Evolutionary conservation across 2,329 filamentous ascomycete species (phyloP).

Genomic region (Penicillium sp.): DNA sequence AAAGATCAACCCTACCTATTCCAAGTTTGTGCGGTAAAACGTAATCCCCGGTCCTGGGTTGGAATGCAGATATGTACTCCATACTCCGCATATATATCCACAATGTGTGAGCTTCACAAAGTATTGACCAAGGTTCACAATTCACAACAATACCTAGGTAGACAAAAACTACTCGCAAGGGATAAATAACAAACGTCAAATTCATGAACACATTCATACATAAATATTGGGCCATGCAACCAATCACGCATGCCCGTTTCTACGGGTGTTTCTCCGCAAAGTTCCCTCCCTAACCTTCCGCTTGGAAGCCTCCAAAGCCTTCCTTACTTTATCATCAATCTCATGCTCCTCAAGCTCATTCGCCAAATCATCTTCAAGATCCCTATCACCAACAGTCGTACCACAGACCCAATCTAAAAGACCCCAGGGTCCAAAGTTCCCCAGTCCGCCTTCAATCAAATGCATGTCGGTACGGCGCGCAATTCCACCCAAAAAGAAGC

Average conservation of each 20-base stretch:
- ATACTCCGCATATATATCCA: conserved; percentile 1
- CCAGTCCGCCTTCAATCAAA: conserved; percentile 45
- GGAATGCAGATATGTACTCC: not conserved
- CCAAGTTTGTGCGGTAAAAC: conserved; percentile 10
- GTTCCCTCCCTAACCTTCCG: conserved; percentile 25
- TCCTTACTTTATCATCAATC: conserved; percentile 30
- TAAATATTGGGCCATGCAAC: not conserved
- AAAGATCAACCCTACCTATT: too few relatives aligned
- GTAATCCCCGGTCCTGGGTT: conserved; percentile 6
- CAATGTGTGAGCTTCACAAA: not conserved
- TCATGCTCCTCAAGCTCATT: conserved; percentile 37
- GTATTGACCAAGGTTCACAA: not conserved
- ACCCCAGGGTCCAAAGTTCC: conserved; percentile 46
- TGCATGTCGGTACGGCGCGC: conserved; percentile 55
- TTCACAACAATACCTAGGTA: not conserved
- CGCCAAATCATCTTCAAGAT: conserved; percentile 49
- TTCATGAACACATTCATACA: not conserved
- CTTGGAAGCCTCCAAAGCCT: conserved; percentile 30
- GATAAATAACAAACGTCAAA: not conserved
- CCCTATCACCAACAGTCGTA: conserved; percentile 38
- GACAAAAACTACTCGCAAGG: too few relatives aligned
- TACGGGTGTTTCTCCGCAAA: conserved; percentile 11
- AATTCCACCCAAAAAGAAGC: conserved; percentile 56
- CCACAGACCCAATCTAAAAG: conserved; percentile 45
- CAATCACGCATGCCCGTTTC: not conserved